Evolutionary conservation across 208 protist species (phyloP).

Genomic region (Pavlovales sp.): DNA sequence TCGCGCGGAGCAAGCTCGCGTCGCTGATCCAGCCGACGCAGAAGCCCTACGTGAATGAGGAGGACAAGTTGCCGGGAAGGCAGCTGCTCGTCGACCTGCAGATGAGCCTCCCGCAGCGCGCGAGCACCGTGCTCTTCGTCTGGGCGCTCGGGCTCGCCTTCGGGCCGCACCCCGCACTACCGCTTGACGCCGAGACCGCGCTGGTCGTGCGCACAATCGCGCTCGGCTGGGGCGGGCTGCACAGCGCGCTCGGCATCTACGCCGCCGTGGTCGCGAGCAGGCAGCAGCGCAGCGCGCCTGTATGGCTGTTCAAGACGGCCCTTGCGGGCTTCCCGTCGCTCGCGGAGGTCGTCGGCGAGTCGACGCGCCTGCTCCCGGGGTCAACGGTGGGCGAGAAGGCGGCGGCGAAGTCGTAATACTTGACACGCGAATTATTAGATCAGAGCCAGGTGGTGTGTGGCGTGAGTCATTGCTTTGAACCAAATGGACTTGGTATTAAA

Average conservation of each 20-base stretch:
- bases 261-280: background rate
- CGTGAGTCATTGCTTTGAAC: no score
- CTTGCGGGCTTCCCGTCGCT: background rate
- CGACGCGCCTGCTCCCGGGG: background rate
- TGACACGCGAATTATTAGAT: no score
- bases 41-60: background rate
- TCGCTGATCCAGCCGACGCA: background rate
- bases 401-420: no score
- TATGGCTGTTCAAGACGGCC: background rate
- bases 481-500: no score
- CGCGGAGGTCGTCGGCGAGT: background rate
- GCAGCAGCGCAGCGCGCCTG: background rate
- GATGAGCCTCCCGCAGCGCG: background rate
- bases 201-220: no score
- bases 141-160: background rate
- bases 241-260: background rate
- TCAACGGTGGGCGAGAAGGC: no score
- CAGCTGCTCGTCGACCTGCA: background rate
- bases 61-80: background rate
- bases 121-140: background rate
- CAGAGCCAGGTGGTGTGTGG: no score
- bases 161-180: no score
- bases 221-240: no score
- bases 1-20: background rate
- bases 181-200: background rate